phyloP scores from a whole-genome alignment of 163 green algal genomes.

The Chloromonas sp. region DNA sequence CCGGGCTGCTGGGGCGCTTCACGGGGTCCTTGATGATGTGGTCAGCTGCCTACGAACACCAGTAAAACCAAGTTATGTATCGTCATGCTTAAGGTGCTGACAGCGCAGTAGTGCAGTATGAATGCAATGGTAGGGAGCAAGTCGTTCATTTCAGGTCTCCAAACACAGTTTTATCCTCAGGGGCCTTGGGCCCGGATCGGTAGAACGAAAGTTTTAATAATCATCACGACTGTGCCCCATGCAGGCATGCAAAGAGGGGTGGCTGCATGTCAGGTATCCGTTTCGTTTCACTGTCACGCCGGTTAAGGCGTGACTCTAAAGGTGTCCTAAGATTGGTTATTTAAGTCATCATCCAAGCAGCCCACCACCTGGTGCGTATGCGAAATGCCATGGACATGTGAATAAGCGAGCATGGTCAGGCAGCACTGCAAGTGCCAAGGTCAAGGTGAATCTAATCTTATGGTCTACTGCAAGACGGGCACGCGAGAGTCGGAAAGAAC shows the following conservation, averaged over 20 bases:
- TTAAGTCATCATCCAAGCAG: too few species aligned
- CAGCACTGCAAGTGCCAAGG: too few species aligned
- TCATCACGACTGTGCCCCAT: neutral
- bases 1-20: too few species aligned
- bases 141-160: slow-evolving; percentile 67
- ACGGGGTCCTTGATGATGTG: neutral
- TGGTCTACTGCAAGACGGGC: neutral
- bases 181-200: slow-evolving; percentile 36
- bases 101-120: neutral
- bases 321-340: too few species aligned
- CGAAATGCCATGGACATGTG: neutral
- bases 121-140: neutral
- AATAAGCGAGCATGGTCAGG: neutral
- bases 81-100: neutral
- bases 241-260: neutral
- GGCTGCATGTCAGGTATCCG: neutral
- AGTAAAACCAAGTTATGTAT: neutral
- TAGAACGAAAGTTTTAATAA: slow-evolving; percentile 66
- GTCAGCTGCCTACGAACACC: neutral
- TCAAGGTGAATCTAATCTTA: neutral
- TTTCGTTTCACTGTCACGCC: too few species aligned
- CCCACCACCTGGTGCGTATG: too few species aligned
- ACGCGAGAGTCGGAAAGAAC: slow-evolving; percentile 65
- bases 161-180: slow-evolving; percentile 49
- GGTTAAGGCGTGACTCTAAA: too few species aligned